phyloP scores from a whole-genome alignment of 352 stramenopile species.

The Globisporangium middletonii region DNA sequence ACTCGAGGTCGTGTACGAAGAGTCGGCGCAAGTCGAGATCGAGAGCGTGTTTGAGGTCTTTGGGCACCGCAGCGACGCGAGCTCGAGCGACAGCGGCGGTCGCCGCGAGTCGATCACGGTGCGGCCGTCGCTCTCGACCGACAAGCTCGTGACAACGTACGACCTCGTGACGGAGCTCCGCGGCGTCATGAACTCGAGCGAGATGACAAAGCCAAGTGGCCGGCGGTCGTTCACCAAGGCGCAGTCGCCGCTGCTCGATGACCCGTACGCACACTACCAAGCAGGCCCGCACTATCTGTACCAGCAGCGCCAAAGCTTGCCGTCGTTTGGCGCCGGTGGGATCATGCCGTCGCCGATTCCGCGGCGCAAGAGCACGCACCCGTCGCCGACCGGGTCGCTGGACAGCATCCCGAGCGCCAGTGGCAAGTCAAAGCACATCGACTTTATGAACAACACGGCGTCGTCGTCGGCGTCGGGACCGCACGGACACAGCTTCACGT shows the following conservation, averaged over 20 bases:
- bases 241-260: background rate
- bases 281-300: constrained; percentile 1
- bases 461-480: constrained; percentile 9
- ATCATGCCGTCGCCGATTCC: constrained; percentile 13
- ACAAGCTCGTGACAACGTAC: constrained; percentile 10
- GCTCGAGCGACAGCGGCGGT: constrained; percentile 4
- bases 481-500: constrained; percentile 11
- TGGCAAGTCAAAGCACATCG: constrained; percentile 4
- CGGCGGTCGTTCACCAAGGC: constrained; percentile 9
- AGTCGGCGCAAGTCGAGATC: constrained; percentile 26
- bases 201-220: constrained; percentile 39
- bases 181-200: constrained; percentile 73
- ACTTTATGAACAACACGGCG: constrained; percentile 10
- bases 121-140: background rate
- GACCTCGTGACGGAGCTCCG: constrained; percentile 46
- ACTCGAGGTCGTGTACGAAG: constrained; percentile 1
- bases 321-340: constrained; percentile 5
- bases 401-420: constrained; percentile 1
- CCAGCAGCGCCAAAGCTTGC: constrained; percentile 9
- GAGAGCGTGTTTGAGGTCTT: constrained; percentile 51
- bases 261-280: constrained; percentile 1
- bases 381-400: constrained; percentile 5
- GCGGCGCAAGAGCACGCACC: constrained; percentile 1
- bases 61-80: constrained; percentile 19
- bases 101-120: constrained; percentile 11